A percentile compares a stretch with the other conserved stretches of the same genome.
phyloP scores from a whole-genome alignment of 441 rosid genomes.

The Eutrema salsugineum region DNA sequence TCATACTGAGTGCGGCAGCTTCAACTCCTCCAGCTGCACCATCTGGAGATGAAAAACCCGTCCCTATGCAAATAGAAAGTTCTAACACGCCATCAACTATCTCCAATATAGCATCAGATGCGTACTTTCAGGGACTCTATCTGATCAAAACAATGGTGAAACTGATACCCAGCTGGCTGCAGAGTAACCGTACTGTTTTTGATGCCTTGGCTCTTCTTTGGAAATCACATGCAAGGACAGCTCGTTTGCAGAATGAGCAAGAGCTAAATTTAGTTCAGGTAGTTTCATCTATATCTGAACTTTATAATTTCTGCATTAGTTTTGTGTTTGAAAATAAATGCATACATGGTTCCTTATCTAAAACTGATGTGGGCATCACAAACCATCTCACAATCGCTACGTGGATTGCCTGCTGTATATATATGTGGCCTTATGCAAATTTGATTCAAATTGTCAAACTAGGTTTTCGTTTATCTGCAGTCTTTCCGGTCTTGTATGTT shows the following conservation, averaged over 20 bases:
- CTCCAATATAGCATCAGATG: slow-evolving; percentile 54
- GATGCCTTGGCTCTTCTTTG: slow-evolving; percentile 84
- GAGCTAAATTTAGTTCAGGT: slow-evolving; percentile 96
- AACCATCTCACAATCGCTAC: background rate
- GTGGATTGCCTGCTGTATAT: background rate
- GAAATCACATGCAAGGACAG: slow-evolving; percentile 88
- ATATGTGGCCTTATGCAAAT: background rate
- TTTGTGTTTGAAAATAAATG: slow-evolving; percentile 9
- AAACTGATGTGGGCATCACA: slow-evolving; percentile 9
- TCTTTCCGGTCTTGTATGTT: slow-evolving; percentile 3
- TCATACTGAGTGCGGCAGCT: slow-evolving; percentile 41
- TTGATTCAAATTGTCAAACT: background rate
- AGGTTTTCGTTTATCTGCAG: background rate
- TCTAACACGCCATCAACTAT: slow-evolving; percentile 44
- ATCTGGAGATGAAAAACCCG: slow-evolving; percentile 57
- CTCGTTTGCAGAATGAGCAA: slow-evolving; percentile 91
- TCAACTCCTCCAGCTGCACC: slow-evolving; percentile 58
- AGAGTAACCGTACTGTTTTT: slow-evolving; percentile 76
- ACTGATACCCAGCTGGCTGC: slow-evolving; percentile 92
- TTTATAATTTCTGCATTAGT: slow-evolving; percentile 7
- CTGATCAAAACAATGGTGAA: slow-evolving; percentile 90
- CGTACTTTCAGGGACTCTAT: slow-evolving; percentile 94
- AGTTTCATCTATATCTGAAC: slow-evolving; percentile 33
- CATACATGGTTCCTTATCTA: slow-evolving; percentile 8
- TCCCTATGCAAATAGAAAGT: slow-evolving; percentile 45